These are phyloP conservation scores for Magnaporthiopsis incrustans DNA, from an alignment of 2,329 filamentous ascomycete species.

Conservation along the genomic window DNA sequence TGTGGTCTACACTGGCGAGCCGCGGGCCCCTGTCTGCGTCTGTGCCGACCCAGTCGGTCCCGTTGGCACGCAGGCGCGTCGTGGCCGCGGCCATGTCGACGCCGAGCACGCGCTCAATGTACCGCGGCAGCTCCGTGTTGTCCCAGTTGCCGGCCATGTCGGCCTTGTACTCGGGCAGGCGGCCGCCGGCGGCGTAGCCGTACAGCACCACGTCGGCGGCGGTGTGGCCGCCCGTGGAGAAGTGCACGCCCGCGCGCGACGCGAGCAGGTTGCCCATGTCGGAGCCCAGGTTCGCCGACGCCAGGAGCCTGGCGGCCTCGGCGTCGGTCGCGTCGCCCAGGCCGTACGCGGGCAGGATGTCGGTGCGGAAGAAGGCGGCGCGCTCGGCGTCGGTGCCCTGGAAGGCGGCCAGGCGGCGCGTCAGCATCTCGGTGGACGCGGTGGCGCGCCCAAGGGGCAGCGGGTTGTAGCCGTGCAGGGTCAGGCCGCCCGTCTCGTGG, in stretches of 20 bases:
- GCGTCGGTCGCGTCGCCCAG: conserved; percentile 21
- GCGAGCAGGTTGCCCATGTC: conserved; percentile 23
- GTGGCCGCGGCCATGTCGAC: conserved; percentile 20
- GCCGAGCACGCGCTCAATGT: conserved; percentile 19
- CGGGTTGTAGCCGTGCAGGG: conserved; percentile 28
- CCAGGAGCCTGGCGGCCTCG: conserved; percentile 21
- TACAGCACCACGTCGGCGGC: conserved; percentile 28
- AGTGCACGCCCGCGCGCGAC: conserved; percentile 12
- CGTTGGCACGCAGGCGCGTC: conserved; percentile 14
- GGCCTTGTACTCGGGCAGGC: conserved; percentile 14
- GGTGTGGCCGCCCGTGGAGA: conserved; percentile 27
- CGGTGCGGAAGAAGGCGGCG: conserved; percentile 19
- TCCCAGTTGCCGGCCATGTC: conserved; percentile 21
- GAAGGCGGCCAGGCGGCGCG: conserved; percentile 9
- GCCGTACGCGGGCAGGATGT: conserved; percentile 23
- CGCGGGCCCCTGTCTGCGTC: not conserved
- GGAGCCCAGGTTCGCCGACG: conserved; percentile 17
- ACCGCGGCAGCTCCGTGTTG: conserved; percentile 22
- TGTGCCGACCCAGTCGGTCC: conserved; percentile 7
- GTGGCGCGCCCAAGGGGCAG: conserved; percentile 20
- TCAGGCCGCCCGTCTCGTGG: conserved; percentile 31
- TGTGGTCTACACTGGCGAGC: not conserved
- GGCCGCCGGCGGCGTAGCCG: conserved; percentile 21
- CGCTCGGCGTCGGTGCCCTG: conserved; percentile 20
- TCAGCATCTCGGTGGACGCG: conserved; percentile 24